Percentiles rank a stretch among this genome's conserved stretches.
Evolutionary conservation across 78 protist species (phyloP).

Genomic region (Speleostelium caveatum): DNA sequence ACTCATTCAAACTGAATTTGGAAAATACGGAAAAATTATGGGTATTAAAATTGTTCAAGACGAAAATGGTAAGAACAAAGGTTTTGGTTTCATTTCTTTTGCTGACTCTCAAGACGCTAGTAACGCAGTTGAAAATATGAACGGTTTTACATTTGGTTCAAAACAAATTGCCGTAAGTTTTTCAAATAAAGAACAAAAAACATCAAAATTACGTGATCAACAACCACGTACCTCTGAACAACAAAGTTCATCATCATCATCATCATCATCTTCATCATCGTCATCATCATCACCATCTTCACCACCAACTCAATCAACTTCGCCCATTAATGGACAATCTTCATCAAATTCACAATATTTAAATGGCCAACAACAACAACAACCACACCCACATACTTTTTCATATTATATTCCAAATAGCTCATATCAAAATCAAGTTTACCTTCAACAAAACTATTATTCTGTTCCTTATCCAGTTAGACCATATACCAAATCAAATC

Average conservation of each 20-base stretch:
- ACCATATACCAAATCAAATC: background rate
- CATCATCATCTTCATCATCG: background rate
- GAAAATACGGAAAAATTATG: slow-evolving; percentile 84
- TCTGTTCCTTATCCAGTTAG: background rate
- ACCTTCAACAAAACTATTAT: background rate
- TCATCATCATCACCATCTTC: background rate
- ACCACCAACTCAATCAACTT: too few relatives aligned
- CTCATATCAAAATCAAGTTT: background rate
- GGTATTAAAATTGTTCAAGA: slow-evolving; percentile 85
- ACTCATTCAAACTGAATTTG: slow-evolving; percentile 86
- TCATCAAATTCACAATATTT: too few relatives aligned
- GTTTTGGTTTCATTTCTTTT: slow-evolving; percentile 96
- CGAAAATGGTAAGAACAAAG: slow-evolving; percentile 84
- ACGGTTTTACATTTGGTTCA: slow-evolving; percentile 81
- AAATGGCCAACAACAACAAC: too few relatives aligned
- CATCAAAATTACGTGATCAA: background rate
- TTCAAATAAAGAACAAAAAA: slow-evolving; percentile 26
- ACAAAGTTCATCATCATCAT: background rate
- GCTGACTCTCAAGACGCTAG: slow-evolving; percentile 90
- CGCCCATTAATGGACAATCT: too few relatives aligned
- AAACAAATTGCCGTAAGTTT: slow-evolving; percentile 46
- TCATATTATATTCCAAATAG: too few relatives aligned
- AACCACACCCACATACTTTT: too few relatives aligned
- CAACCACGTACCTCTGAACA: background rate
- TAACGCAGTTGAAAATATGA: slow-evolving; percentile 89